Evolutionary conservation across 2,329 filamentous ascomycete genomes (phyloP), one percentile per base, ranked within the genome.

Genomic region (Talaromyces sp.): DNA sequence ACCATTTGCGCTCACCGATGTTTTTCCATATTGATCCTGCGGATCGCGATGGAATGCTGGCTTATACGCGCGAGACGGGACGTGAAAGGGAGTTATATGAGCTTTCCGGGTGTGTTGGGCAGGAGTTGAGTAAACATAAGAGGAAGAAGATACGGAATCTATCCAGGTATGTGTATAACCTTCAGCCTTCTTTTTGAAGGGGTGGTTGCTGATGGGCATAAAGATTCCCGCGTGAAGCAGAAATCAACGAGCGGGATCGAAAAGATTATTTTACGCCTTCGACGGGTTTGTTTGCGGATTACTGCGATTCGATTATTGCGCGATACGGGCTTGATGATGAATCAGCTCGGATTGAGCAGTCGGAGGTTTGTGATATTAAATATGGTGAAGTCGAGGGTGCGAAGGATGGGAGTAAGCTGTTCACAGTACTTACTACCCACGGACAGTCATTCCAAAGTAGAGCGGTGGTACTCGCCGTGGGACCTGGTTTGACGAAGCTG

Each of bases 1-100:
- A 84, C 1, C 86, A 93, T 70, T 79, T 95, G 45, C 84, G 91
- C 17, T 93, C 90, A 69, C 91, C 90, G 0, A 91, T 94, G 89
- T 90, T 93, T 72, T 94, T 92, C 79, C 91, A 95, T 72, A 83
- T 91, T 15, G 91, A 94, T 72, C 91, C 91, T 0, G 82, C 85
- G 0, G 91, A 94, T 75, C 82, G 90, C 1, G 91, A 94, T 77
- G 88, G 88, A 0, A 78, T 94, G 70, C 78, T 93, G 25, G 88
- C 87, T 0, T 91, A 89, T 76, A 84, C 89, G 0, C 87, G 90
- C 70, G 82, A 85, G 65, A 80, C 84, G 19, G 83, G 83, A 0
- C 78, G 87, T n/a, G 84, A 87, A 65, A 76, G 78, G 5, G 90
- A 94, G 71, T 76, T 93, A 8, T 81, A 85, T 56, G 89, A 93